phyloP scores from a whole-genome alignment of 2,329 filamentous ascomycete species.

The Fusarium drepaniforme region DNA sequence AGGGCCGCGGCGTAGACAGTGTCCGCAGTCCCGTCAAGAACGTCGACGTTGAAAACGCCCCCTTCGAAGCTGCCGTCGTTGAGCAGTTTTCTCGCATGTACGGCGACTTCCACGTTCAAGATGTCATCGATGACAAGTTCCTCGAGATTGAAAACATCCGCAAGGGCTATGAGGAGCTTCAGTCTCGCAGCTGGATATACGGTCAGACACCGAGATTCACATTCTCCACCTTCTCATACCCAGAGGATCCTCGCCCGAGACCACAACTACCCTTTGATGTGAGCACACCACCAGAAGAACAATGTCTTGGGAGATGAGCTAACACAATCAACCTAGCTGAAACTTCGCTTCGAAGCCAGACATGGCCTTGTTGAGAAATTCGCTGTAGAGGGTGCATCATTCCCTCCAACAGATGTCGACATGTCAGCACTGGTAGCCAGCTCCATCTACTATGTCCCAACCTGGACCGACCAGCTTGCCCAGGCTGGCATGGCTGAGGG shows the following conservation, averaged over 20 bases:
- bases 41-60: slow-evolving; percentile 66
- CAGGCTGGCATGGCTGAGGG: slow-evolving; percentile 41
- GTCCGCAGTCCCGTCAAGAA: slow-evolving; percentile 89
- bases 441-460: slow-evolving; percentile 40
- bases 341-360: slow-evolving; percentile 51
- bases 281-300: slow-evolving; percentile 28
- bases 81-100: slow-evolving; percentile 78
- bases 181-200: slow-evolving; percentile 82
- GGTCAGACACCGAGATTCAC: slow-evolving; percentile 88
- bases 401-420: slow-evolving; percentile 13
- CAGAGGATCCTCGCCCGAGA: slow-evolving; percentile 68
- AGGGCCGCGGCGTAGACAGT: slow-evolving; percentile 89
- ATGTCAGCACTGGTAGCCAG: slow-evolving; percentile 28
- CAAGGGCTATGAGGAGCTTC: slow-evolving; percentile 48
- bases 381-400: slow-evolving; percentile 38
- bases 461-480: slow-evolving; percentile 43
- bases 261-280: slow-evolving; percentile 63
- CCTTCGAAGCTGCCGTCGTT: slow-evolving; percentile 68
- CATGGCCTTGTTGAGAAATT: slow-evolving; percentile 53
- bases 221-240: slow-evolving; percentile 71
- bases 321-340: slow-evolving; percentile 37
- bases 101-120: slow-evolving; percentile 52
- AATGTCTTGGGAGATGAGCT: neutral
- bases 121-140: slow-evolving; percentile 62
- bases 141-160: slow-evolving; percentile 63